These are phyloP conservation scores for Selenicereus undatus DNA, from an alignment of 148 eudicot species.

Conservation along the genomic window DNA sequence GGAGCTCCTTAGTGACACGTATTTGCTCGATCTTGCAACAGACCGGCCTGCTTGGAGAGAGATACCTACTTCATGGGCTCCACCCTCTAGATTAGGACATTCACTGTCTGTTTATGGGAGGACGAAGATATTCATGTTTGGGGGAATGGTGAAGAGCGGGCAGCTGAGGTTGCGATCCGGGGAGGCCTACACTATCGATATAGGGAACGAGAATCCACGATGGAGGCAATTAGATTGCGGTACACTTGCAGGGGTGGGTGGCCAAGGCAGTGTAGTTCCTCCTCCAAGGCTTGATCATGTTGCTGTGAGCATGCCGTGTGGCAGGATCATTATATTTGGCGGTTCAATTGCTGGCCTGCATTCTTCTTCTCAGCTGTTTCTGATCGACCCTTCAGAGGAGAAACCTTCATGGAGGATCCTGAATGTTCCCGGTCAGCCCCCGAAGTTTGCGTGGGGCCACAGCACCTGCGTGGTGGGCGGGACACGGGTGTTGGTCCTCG, in stretches of 20 bases:
- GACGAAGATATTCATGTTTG: conserved; percentile 74
- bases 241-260: conserved; percentile 47
- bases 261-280: conserved; percentile 53
- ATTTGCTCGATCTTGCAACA: conserved; percentile 55
- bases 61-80: conserved; percentile 63
- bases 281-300: conserved; percentile 88
- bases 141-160: conserved; percentile 75
- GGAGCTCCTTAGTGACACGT: conserved; percentile 68
- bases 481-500: conserved; percentile 70
- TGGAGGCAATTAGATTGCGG: conserved; percentile 66
- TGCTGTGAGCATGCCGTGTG: conserved; percentile 80
- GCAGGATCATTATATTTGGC: conserved; percentile 70
- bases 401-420: conserved; percentile 74
- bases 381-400: conserved; percentile 73
- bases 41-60: conserved; percentile 70
- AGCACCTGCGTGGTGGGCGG: conserved; percentile 86
- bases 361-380: conserved; percentile 70
- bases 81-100: conserved; percentile 74
- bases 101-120: conserved; percentile 68
- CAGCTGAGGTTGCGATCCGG: conserved; percentile 62
- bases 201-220: conserved; percentile 52
- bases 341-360: conserved; percentile 78
- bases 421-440: conserved; percentile 72
- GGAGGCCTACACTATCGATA: conserved; percentile 62
- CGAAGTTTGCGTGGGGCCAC: conserved; percentile 85